These are phyloP conservation scores for Lathyrus tuberosus DNA, from an alignment of 306 rosid genomes.

Conservation along the genomic window DNA sequence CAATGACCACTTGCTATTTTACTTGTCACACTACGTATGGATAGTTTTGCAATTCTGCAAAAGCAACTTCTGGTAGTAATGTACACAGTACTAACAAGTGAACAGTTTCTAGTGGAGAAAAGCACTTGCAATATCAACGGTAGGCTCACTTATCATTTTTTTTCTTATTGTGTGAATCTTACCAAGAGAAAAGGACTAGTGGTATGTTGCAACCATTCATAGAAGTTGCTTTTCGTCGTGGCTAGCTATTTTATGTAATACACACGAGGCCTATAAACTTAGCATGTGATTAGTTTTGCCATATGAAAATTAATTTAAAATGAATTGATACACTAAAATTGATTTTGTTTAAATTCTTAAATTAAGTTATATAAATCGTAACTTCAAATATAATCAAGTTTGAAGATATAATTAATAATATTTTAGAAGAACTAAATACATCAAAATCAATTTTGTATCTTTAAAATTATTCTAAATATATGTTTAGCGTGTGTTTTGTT, in stretches of 20 bases:
- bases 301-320: too few species aligned
- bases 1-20: slow-evolving; percentile 11
- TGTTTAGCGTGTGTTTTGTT: too few species aligned
- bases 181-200: background rate
- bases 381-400: too few species aligned
- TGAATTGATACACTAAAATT: too few species aligned
- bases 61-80: background rate
- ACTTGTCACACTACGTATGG: background rate
- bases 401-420: too few species aligned
- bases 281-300: too few species aligned
- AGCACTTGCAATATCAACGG: background rate
- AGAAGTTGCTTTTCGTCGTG: slow-evolving; percentile 16
- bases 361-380: too few species aligned
- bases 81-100: background rate
- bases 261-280: background rate
- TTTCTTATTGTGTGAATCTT: slow-evolving; percentile 8
- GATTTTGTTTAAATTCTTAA: too few species aligned
- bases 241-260: background rate
- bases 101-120: background rate
- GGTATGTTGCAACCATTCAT: background rate
- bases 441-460: too few species aligned
- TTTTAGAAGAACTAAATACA: too few species aligned
- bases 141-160: background rate
- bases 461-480: too few species aligned
- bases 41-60: background rate